Evolutionary conservation across 768 basidiomycete genomes (phyloP).

Genomic region (Megacollybia marginata): DNA sequence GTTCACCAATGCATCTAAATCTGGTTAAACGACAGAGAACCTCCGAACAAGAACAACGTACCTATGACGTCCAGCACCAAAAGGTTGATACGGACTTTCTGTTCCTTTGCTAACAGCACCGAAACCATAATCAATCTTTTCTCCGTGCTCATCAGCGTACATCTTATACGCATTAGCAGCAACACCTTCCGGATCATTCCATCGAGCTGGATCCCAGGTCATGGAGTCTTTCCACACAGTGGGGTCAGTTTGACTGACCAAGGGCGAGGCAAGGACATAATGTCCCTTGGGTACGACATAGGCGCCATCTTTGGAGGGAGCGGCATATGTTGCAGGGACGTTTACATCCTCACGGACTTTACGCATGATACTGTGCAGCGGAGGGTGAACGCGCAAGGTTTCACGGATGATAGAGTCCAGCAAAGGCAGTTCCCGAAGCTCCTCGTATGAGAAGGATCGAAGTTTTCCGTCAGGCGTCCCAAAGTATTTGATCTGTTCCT

Average conservation of each 20-base stretch:
- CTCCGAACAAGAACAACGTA: constrained; percentile 57
- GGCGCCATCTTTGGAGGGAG: constrained; percentile 63
- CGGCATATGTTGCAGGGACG: constrained; percentile 73
- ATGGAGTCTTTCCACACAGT: constrained; percentile 66
- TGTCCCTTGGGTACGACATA: constrained; percentile 89
- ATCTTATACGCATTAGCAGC: constrained; percentile 71
- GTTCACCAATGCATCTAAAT: constrained; percentile 1
- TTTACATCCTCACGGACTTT: constrained; percentile 81
- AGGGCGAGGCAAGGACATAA: constrained; percentile 84
- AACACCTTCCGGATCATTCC: constrained; percentile 79
- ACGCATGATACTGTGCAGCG: constrained; percentile 94
- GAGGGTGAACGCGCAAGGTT: constrained; percentile 88
- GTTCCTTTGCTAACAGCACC: constrained; percentile 95
- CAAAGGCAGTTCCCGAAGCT: constrained; percentile 73
- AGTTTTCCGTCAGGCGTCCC: constrained; percentile 74
- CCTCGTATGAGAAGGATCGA: constrained; percentile 78
- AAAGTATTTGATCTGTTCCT: constrained; percentile 84
- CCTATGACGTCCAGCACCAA: constrained; percentile 93
- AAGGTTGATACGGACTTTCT: constrained; percentile 93
- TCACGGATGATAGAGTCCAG: constrained; percentile 90
- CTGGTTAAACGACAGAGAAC: not conserved
- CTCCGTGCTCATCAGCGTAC: constrained; percentile 69
- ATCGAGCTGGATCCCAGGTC: constrained; percentile 75
- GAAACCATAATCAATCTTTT: constrained; percentile 95
- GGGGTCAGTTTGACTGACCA: constrained; percentile 84